These are phyloP conservation scores for Striga asiatica DNA, from an alignment of 257 asterid species.

Conservation along the genomic window DNA sequence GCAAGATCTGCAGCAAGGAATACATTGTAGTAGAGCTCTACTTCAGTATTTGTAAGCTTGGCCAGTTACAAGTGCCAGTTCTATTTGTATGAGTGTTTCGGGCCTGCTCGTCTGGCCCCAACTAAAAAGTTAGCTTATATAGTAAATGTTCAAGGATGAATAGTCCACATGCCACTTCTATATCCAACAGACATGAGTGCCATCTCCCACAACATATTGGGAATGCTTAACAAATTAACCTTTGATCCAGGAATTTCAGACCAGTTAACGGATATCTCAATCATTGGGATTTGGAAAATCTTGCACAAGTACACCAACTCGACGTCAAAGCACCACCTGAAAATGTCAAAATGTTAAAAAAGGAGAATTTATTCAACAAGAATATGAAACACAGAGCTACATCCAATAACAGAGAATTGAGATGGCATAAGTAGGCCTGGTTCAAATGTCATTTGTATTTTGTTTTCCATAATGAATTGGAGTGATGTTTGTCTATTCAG, in stretches of 20 bases:
- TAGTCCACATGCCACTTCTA: constrained; percentile 79
- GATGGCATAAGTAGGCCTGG: neutral
- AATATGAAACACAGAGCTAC: neutral
- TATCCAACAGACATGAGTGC: constrained; percentile 90
- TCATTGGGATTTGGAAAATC: constrained; percentile 51
- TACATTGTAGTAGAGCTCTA: too few species aligned
- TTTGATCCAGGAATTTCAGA: constrained; percentile 89
- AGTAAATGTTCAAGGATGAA: constrained; percentile 34
- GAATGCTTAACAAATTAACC: constrained; percentile 78
- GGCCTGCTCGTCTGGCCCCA: too few species aligned
- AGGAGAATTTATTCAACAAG: neutral
- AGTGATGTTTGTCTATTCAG: too few species aligned
- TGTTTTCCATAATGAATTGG: too few species aligned
- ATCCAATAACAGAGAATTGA: neutral
- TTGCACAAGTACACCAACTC: constrained; percentile 84
- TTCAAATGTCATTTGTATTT: too few species aligned
- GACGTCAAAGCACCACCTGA: constrained; percentile 97
- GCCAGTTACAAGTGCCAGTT: too few species aligned
- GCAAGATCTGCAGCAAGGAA: too few species aligned
- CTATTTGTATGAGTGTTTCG: too few species aligned
- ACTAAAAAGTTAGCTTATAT: constrained; percentile 3
- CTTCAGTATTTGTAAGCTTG: too few species aligned
- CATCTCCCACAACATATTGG: constrained; percentile 94
- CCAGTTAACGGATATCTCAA: constrained; percentile 86
- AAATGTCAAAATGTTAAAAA: neutral